Conservation (phyloP, 148 eudicot genomes). For the Oxyria digyna region DNA sequence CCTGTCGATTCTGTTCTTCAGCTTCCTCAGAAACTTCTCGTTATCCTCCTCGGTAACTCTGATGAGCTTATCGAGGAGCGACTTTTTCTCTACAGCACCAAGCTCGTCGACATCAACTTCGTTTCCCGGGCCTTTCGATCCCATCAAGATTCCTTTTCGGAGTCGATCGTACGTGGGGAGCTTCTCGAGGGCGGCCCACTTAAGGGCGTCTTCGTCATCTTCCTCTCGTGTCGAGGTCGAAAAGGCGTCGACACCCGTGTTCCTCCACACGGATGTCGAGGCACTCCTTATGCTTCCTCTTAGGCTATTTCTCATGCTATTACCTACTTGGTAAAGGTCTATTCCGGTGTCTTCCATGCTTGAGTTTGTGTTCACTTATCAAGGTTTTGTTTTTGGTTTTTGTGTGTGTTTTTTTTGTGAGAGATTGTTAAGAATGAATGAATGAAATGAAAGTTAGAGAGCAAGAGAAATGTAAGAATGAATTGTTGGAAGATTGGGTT, state of each 20-base stretch:
- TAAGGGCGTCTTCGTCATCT: conserved; percentile 54
- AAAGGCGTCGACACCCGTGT: conserved; percentile 19
- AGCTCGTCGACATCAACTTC: conserved; percentile 36
- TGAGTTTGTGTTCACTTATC: too few species aligned
- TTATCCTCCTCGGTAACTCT: conserved; percentile 48
- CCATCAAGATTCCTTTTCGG: conserved; percentile 33
- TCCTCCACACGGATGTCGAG: conserved; percentile 31
- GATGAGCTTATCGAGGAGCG: conserved; percentile 32
- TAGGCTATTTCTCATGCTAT: conserved; percentile 17
- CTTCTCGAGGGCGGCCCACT: conserved; percentile 59
- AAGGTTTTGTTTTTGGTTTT: neutral
- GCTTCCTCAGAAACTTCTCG: conserved; percentile 46
- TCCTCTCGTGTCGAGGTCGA: conserved; percentile 31
- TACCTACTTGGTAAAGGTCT: conserved; percentile 8
- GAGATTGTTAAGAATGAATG: neutral
- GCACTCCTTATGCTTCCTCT: neutral
- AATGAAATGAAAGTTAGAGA: neutral
- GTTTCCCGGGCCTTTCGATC: conserved; percentile 20
- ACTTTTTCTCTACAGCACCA: conserved; percentile 27
- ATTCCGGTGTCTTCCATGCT: conserved; percentile 7
- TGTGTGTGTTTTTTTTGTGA: neutral
- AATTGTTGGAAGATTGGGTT: neutral
- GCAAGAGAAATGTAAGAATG: neutral
- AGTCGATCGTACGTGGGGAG: conserved; percentile 48
- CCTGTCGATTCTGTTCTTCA: conserved; percentile 38